phyloP scores from a whole-genome alignment of 169 alveolate genomes.

The Ichthyophthirius multifiliis region DNA sequence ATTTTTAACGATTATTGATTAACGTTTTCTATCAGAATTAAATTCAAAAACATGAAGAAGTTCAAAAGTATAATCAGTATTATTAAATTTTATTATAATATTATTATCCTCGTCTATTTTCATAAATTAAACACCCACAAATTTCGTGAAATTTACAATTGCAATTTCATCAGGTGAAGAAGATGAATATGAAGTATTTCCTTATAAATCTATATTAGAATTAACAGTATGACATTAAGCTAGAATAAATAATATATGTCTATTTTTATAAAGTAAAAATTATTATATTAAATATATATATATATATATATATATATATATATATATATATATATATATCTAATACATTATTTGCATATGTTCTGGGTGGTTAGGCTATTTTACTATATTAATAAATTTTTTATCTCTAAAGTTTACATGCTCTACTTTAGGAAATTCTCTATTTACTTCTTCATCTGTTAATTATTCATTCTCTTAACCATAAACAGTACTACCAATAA shows the following conservation, averaged over 20 bases:
- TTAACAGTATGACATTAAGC: constrained; percentile 64
- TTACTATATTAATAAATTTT: background rate
- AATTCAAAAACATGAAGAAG: constrained; percentile 90
- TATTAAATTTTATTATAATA: background rate
- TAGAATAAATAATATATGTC: constrained; percentile 52
- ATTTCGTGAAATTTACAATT: constrained; percentile 79
- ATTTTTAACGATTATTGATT: constrained; percentile 89
- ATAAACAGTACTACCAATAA: constrained; percentile 58
- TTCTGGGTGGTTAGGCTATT: constrained; percentile 24
- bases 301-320: too few species aligned
- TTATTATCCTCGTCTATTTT: constrained; percentile 47
- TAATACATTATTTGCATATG: constrained; percentile 56
- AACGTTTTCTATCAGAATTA: constrained; percentile 92
- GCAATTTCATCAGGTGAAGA: constrained; percentile 93
- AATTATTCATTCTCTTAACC: constrained; percentile 53
- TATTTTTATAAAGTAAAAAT: constrained; percentile 63
- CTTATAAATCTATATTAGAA: constrained; percentile 47
- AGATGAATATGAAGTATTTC: constrained; percentile 65
- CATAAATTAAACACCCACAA: constrained; percentile 57
- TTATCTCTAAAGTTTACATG: constrained; percentile 59
- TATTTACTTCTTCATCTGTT: constrained; percentile 41
- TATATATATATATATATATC: too few species aligned
- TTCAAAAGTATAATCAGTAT: constrained; percentile 44
- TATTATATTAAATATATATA: constrained; percentile 48
- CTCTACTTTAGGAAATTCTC: constrained; percentile 12